A percentile compares a stretch with the other conserved stretches of the same genome.
These are phyloP conservation scores for Mycena pura DNA, from an alignment of 768 basidiomycete species.

Conservation along the genomic window DNA sequence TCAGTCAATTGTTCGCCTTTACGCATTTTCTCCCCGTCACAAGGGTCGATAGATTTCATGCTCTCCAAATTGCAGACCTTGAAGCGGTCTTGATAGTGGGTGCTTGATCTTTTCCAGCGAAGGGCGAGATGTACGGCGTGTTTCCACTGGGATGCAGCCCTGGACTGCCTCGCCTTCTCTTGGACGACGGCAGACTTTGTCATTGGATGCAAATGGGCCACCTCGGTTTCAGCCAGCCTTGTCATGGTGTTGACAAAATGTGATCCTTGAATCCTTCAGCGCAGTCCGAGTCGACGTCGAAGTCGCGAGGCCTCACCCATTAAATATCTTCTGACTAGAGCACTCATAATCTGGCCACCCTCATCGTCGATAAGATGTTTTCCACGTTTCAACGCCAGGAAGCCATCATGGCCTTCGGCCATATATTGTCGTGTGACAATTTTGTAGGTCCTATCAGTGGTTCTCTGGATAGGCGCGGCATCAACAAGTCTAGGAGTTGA, in stretches of 20 bases:
- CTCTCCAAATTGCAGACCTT: slow-evolving; percentile 70
- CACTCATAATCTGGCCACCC: slow-evolving; percentile 77
- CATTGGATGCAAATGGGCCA: slow-evolving; percentile 45
- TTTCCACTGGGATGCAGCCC: slow-evolving; percentile 54
- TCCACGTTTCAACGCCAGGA: slow-evolving; percentile 65
- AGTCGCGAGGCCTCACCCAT: slow-evolving; percentile 63
- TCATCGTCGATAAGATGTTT: slow-evolving; percentile 84
- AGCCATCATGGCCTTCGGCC: slow-evolving; percentile 87
- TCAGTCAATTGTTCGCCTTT: slow-evolving; percentile 41
- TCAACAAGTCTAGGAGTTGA: slow-evolving; percentile 46
- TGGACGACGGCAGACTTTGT: slow-evolving; percentile 55
- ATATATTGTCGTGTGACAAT: slow-evolving; percentile 90
- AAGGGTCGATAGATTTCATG: slow-evolving; percentile 80
- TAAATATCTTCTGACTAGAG: slow-evolving; percentile 82
- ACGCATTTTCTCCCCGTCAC: slow-evolving; percentile 59
- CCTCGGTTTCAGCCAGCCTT: slow-evolving; percentile 41
- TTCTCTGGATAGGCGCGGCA: slow-evolving; percentile 60
- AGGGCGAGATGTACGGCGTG: slow-evolving; percentile 48
- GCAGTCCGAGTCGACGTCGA: background rate
- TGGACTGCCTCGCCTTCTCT: slow-evolving; percentile 50
- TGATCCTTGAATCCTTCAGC: slow-evolving; percentile 54
- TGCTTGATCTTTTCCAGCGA: slow-evolving; percentile 52
- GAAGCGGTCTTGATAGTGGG: slow-evolving; percentile 65
- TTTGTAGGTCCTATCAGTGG: slow-evolving; percentile 67
- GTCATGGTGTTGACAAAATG: slow-evolving; percentile 75